phyloP scores from a whole-genome alignment of 768 basidiomycete genomes.

The Lentinula aciculospora region DNA sequence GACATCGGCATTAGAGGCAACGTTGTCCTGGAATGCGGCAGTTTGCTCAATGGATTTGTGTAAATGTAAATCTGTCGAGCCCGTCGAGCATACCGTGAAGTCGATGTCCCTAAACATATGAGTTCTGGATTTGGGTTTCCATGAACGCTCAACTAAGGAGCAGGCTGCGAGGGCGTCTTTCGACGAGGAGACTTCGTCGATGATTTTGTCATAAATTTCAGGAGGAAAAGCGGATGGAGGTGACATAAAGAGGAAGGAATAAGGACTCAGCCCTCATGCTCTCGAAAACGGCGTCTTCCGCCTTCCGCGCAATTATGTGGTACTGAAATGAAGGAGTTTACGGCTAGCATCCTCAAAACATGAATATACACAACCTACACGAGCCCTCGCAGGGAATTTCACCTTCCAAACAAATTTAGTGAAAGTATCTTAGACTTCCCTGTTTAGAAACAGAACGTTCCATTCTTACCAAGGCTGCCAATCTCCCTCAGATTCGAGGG shows the following conservation, averaged over 20 bases:
- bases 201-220: slow-evolving; percentile 1
- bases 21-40: not conserved
- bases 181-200: not conserved
- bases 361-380: not conserved
- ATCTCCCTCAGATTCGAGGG: not conserved
- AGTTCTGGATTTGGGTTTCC: not conserved
- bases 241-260: not conserved
- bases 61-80: not conserved
- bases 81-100: not conserved
- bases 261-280: not conserved
- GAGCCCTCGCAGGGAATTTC: not conserved
- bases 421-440: not conserved
- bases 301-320: not conserved
- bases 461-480: not conserved
- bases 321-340: not conserved
- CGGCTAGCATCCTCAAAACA: not conserved
- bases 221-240: not conserved
- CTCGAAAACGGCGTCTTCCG: not conserved
- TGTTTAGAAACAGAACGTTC: not conserved
- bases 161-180: not conserved
- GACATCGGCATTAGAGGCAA: not conserved
- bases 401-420: not conserved
- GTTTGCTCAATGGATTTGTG: not conserved
- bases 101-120: not conserved
- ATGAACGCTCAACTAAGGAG: not conserved